Conservation (phyloP, 306 rosid species). For the Dryas alaskensis region DNA sequence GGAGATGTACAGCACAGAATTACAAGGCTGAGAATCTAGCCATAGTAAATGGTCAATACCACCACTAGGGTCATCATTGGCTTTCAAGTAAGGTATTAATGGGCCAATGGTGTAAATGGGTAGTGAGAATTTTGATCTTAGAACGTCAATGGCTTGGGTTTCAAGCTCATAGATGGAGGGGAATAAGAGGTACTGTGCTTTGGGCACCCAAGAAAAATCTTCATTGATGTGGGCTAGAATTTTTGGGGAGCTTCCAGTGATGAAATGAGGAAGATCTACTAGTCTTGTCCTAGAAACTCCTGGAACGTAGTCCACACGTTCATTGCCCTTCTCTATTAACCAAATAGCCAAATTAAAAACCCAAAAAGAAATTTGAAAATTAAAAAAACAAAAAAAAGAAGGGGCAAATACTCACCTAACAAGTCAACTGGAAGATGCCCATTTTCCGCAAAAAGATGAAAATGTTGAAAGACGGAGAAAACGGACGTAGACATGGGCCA, state of each 20-base stretch:
- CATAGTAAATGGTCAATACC: constrained; percentile 31
- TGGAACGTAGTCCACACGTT: constrained; percentile 39
- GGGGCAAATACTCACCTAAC: constrained; percentile 19
- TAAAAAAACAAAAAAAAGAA: neutral
- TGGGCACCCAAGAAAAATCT: constrained; percentile 25
- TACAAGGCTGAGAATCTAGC: constrained; percentile 42
- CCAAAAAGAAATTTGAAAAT: neutral
- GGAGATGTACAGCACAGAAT: constrained; percentile 51
- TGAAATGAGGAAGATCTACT: constrained; percentile 26
- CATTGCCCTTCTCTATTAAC: constrained; percentile 29
- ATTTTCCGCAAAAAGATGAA: constrained; percentile 26
- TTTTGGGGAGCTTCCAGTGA: constrained; percentile 1
- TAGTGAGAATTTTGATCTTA: constrained; percentile 23
- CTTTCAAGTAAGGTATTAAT: constrained; percentile 33
- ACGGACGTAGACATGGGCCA: constrained; percentile 37
- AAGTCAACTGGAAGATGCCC: constrained; percentile 29
- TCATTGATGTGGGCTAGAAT: constrained; percentile 18
- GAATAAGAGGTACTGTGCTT: constrained; percentile 39
- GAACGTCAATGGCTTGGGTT: constrained; percentile 30
- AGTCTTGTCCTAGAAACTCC: constrained; percentile 25
- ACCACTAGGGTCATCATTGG: neutral
- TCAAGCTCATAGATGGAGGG: constrained; percentile 50
- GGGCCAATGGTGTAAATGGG: constrained; percentile 52
- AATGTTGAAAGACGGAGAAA: constrained; percentile 33
- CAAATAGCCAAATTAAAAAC: neutral